Conservation (phyloP, 139 green algal species). For the Picochlorum sp. region DNA sequence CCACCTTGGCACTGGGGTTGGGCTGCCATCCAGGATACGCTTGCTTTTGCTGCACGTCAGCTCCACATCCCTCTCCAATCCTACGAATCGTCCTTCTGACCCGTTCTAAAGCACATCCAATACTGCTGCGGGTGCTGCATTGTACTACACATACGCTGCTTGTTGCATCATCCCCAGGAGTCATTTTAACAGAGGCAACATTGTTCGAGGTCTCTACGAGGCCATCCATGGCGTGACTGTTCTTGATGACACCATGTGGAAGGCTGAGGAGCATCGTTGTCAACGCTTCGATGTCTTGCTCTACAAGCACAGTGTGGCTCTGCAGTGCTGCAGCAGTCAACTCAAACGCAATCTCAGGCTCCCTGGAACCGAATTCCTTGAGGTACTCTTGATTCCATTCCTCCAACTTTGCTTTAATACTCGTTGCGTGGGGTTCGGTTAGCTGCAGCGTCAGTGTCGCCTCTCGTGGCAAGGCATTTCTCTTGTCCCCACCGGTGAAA, state of each 20-base stretch:
- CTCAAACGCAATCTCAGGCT: constrained; percentile 23
- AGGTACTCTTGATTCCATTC: constrained; percentile 10
- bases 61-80: constrained; percentile 29
- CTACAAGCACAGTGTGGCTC: neutral
- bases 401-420: constrained; percentile 7
- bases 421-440: neutral
- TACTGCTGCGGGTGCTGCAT: constrained; percentile 50
- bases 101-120: constrained; percentile 43
- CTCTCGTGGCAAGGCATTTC: constrained; percentile 66
- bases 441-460: constrained; percentile 32
- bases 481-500: constrained; percentile 57
- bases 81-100: constrained; percentile 12
- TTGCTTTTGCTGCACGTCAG: constrained; percentile 20
- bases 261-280: constrained; percentile 38
- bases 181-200: constrained; percentile 41
- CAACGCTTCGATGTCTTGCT: neutral
- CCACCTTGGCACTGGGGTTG: constrained; percentile 33
- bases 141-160: constrained; percentile 14
- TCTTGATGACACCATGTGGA: constrained; percentile 59
- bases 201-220: constrained; percentile 73
- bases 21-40: constrained; percentile 69
- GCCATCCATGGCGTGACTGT: constrained; percentile 43
- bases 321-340: neutral
- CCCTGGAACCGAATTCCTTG: constrained; percentile 46
- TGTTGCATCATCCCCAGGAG: neutral